A percentile compares a stretch with the other conserved stretches of the same genome.
phyloP scores from a whole-genome alignment of 495 filamentous ascomycete genomes.

The Neurospora sp. region DNA sequence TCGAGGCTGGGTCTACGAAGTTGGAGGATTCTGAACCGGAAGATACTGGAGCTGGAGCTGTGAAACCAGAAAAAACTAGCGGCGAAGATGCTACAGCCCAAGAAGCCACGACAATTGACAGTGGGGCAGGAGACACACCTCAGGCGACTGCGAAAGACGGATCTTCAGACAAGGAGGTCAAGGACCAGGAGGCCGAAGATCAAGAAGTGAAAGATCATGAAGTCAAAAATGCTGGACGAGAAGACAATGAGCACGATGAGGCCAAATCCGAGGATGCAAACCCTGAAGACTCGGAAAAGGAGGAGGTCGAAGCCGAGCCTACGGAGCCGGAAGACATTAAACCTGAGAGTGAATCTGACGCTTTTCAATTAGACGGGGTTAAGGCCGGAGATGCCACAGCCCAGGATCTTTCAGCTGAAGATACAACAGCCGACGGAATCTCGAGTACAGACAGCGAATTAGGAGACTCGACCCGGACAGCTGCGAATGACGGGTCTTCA shows the following conservation, averaged over 20 bases:
- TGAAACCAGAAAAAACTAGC: not conserved
- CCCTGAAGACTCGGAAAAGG: not conserved
- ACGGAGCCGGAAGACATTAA: not conserved
- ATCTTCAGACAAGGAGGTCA: not conserved
- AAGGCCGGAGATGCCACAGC: not conserved
- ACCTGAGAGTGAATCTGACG: not conserved
- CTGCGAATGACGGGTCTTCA: not conserved
- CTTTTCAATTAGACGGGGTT: not conserved
- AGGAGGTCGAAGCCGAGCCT: not conserved
- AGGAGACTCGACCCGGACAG: not conserved
- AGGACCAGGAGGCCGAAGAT: not conserved
- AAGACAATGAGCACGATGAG: not conserved
- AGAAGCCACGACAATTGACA: not conserved
- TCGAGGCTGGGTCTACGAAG: not conserved
- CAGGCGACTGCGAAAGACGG: not conserved
- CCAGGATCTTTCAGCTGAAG: not conserved
- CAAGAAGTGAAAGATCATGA: not conserved
- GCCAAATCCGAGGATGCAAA: not conserved
- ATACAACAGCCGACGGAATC: not conserved
- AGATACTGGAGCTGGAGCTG: not conserved
- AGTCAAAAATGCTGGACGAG: not conserved
- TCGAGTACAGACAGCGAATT: not conserved
- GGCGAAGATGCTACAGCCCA: not conserved
- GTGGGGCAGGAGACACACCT: not conserved
- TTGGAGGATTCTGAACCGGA: not conserved